Conservation (phyloP, 495 filamentous ascomycete species). For the Immersiella caudata region DNA sequence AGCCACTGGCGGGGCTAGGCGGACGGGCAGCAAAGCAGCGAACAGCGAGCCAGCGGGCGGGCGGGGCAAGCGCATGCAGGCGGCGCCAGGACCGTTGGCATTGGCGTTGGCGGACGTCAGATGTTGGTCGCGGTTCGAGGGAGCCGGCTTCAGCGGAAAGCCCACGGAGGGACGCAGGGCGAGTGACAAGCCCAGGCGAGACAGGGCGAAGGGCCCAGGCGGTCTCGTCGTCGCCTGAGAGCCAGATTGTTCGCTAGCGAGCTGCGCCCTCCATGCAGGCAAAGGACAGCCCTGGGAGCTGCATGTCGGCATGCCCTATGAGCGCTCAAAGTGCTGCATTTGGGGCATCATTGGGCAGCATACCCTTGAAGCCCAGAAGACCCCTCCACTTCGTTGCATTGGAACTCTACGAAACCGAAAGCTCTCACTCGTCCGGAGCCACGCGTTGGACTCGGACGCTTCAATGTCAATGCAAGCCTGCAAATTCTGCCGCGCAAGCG, state of each 20-base stretch:
- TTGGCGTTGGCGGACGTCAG: constrained; percentile 8
- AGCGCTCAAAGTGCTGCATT: constrained; percentile 32
- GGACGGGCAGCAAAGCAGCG: constrained; percentile 12
- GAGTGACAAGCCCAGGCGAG: constrained; percentile 17
- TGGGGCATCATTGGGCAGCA: constrained; percentile 38
- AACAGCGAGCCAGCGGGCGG: constrained; percentile 2
- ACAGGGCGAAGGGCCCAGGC: constrained; percentile 17
- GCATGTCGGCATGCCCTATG: constrained; percentile 43
- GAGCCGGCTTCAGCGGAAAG: constrained; percentile 18
- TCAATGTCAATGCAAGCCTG: background rate
- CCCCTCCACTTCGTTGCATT: constrained; percentile 18
- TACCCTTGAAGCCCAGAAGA: constrained; percentile 28
- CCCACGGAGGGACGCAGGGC: background rate
- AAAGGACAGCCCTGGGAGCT: constrained; percentile 36
- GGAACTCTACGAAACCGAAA: background rate
- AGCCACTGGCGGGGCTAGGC: constrained; percentile 16
- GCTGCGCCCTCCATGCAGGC: constrained; percentile 39
- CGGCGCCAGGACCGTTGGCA: constrained; percentile 5
- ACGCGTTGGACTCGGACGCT: background rate
- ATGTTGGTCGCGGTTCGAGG: constrained; percentile 12
- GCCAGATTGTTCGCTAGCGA: constrained; percentile 20
- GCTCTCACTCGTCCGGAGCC: background rate
- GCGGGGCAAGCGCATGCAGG: background rate
- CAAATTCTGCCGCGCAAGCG: constrained; percentile 1
- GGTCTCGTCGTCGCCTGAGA: constrained; percentile 21